phyloP scores from a whole-genome alignment of 2,329 filamentous ascomycete species.

The Camillea tinctor region DNA sequence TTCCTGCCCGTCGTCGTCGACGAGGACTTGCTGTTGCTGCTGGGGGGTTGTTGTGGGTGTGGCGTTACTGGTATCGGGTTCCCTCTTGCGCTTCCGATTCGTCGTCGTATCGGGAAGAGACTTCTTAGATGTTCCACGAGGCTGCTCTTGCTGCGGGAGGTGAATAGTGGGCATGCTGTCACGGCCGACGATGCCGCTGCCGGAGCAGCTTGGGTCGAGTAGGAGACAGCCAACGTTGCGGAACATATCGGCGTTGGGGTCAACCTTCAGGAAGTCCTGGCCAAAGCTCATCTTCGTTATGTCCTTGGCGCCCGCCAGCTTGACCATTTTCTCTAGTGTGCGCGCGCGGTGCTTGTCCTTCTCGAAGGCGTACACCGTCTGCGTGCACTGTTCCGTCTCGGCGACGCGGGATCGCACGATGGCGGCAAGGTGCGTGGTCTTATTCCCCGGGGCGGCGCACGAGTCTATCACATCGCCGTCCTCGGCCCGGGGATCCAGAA shows the following conservation, averaged over 20 bases:
- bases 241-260: constrained; percentile 63
- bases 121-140: constrained; percentile 38
- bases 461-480: constrained; percentile 85
- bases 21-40: constrained; percentile 34
- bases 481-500: constrained; percentile 66
- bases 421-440: constrained; percentile 89
- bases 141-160: constrained; percentile 45
- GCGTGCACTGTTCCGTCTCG: constrained; percentile 30
- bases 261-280: constrained; percentile 78
- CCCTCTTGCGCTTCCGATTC: constrained; percentile 47
- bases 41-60: constrained; percentile 7
- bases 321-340: constrained; percentile 82
- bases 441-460: constrained; percentile 94
- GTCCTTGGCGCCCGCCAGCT: constrained; percentile 66
- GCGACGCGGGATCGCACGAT: constrained; percentile 54
- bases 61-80: constrained; percentile 31
- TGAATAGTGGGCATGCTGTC: constrained; percentile 73
- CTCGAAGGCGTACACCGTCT: constrained; percentile 74
- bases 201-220: constrained; percentile 92
- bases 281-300: constrained; percentile 68
- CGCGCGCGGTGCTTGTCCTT: constrained; percentile 69
- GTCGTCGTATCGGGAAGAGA: constrained; percentile 26
- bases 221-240: constrained; percentile 75
- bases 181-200: constrained; percentile 88
- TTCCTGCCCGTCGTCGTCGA: constrained; percentile 58